Base-by-base conservation (phyloP, 768 basidiomycete genomes). In the Cystofilobasidium capitatum region DNA sequence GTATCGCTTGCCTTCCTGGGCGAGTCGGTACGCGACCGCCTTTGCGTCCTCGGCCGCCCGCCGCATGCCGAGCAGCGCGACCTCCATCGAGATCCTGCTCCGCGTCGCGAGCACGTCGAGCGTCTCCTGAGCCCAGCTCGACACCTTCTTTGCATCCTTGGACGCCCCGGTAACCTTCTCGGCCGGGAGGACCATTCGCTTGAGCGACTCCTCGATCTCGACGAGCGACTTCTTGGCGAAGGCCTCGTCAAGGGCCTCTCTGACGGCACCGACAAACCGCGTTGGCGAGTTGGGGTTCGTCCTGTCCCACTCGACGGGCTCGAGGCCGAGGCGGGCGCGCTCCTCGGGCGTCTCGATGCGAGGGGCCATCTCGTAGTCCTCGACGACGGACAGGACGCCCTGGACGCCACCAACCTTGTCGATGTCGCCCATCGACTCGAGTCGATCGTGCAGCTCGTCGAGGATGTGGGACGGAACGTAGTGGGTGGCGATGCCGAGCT, bases 1-100 rank as follows among this genome's bases (percentile, higher is more conserved):
- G 86, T 92, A 99, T 70, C 90, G 88, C 74, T 88, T 91, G 93
- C 96, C 97, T 79, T 96, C 94, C 60, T 93, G 83, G 70, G 90
- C 81, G 64, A 90, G 82, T 57, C 92, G 92, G 45, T 85, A 78
- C 61, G 92, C 88, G 31, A 82, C 90, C 7, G 84, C 77, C 78
- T 92, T 93, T 72, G 97, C 90, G 79, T 97, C 91, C 7, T 78
- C 77, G 72, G 80, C 83, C n/a, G 90, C 92, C 67, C 79, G 79
- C 57, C 87, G 84, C 64, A 92, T 83, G 0, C 89, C 88, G 72
- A 82, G 79, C 26, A 98, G 80, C n/a, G 93, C 84, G 40, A 98
- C 87, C 75, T 89, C 89, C 71, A 97, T 81, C 72, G 91, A 92
- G 0, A 93, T 96, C 14, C 94, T 94, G 77, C 91, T 92, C 47